Evolutionary conservation across 257 asterid genomes (phyloP).

Genomic region (Orobanche coerulescens): DNA sequence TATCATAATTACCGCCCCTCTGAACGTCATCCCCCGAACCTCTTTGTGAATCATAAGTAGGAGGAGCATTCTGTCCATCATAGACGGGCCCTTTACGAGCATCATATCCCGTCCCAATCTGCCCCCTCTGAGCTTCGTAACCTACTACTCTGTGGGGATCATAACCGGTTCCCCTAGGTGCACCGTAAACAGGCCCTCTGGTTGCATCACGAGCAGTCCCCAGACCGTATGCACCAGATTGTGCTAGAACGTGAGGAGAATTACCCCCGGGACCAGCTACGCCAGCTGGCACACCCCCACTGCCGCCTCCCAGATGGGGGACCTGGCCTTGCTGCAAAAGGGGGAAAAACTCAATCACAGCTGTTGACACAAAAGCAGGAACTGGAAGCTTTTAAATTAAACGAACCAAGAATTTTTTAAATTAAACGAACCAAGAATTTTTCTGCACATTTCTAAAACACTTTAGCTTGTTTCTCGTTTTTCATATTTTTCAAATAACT

Average conservation of each 20-base stretch:
- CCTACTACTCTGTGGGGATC: slow-evolving; percentile 40
- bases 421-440: not conserved
- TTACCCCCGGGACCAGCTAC: slow-evolving; percentile 29
- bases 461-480: no score
- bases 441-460: not conserved
- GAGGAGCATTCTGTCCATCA: slow-evolving; percentile 41
- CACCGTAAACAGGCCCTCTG: slow-evolving; percentile 34
- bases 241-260: slow-evolving; percentile 43
- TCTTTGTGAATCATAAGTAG: slow-evolving; percentile 41
- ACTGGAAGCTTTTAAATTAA: not conserved
- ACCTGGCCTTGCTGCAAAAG: slow-evolving; percentile 44
- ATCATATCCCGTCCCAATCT: slow-evolving; percentile 24
- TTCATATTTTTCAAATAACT: no score
- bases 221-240: slow-evolving; percentile 34
- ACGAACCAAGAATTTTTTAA: not conserved
- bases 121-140: slow-evolving; percentile 37
- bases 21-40: slow-evolving; percentile 43
- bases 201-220: slow-evolving; percentile 39
- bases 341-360: not conserved
- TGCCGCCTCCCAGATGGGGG: slow-evolving; percentile 37
- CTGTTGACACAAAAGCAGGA: not conserved
- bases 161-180: slow-evolving; percentile 35
- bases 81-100: slow-evolving; percentile 22
- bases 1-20: slow-evolving; percentile 35
- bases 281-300: slow-evolving; percentile 34